Evolutionary conservation across 352 stramenopile species (phyloP).

Genomic region (Elongisporangium undulatum): DNA sequence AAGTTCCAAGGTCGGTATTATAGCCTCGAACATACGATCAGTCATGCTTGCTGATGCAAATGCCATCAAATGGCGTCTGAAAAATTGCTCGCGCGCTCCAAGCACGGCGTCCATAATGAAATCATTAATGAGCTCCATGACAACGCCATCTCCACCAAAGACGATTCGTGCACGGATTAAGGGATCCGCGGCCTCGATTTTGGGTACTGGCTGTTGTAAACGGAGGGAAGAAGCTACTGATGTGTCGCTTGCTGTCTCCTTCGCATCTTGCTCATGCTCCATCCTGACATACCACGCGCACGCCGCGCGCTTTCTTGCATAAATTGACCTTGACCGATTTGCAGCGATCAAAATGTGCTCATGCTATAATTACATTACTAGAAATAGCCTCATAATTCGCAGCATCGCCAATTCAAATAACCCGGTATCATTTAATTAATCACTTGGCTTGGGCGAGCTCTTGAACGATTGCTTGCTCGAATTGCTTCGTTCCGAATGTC

Average conservation of each 20-base stretch:
- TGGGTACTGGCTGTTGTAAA: neutral
- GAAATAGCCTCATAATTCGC: no score
- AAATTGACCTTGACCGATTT: neutral
- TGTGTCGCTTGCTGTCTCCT: conserved; percentile 9
- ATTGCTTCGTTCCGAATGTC: conserved; percentile 39
- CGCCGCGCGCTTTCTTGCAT: neutral
- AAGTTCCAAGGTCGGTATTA: neutral
- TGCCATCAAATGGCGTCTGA: conserved; percentile 16
- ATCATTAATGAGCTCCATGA: conserved; percentile 13
- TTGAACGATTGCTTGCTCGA: conserved; percentile 44
- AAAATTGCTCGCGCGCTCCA: conserved; percentile 19
- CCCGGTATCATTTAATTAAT: conserved; percentile 3
- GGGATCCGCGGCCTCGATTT: no score
- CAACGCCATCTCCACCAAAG: conserved; percentile 10
- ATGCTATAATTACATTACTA: no score
- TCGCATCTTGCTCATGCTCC: conserved; percentile 16
- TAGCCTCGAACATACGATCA: neutral
- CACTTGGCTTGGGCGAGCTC: conserved; percentile 23
- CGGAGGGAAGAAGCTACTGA: neutral
- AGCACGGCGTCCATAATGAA: conserved; percentile 12
- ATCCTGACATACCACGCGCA: neutral
- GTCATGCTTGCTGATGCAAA: conserved; percentile 18
- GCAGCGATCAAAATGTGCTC: no score
- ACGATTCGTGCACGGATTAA: neutral
- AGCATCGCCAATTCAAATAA: neutral